These are phyloP conservation scores for Phialocephala sp. DNA, from an alignment of 2,329 filamentous ascomycete genomes.

Conservation along the genomic window DNA sequence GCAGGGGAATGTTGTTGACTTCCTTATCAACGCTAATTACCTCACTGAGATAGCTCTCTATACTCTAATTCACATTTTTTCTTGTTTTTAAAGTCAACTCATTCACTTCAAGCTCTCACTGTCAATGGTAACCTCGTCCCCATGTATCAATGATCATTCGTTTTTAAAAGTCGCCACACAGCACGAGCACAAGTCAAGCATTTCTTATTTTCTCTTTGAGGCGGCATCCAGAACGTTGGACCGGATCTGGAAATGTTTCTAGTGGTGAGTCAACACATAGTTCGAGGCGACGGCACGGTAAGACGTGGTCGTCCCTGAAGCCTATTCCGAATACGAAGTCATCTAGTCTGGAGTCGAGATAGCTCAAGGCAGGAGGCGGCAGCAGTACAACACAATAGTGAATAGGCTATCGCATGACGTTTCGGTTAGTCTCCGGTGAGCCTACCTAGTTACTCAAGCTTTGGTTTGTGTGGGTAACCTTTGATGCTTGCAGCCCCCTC, in stretches of 20 bases:
- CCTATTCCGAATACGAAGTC: slow-evolving; percentile 1
- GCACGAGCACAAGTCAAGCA: neutral
- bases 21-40: neutral
- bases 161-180: neutral
- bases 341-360: neutral
- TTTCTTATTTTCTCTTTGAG: neutral
- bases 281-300: neutral
- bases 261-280: neutral
- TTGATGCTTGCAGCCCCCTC: neutral
- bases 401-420: neutral
- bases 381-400: neutral
- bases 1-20: neutral
- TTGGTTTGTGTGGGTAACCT: neutral
- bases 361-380: neutral
- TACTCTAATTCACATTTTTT: neutral
- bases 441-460: neutral
- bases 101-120: neutral
- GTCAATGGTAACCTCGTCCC: too few species aligned
- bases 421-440: neutral
- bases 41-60: neutral
- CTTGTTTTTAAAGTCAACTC: neutral
- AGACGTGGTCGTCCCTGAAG: neutral
- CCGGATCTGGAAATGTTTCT: neutral
- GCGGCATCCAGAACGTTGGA: neutral
- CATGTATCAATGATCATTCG: neutral